Base-by-base conservation (phyloP, 75 land plant species). In the Azolla pinnata region DNA sequence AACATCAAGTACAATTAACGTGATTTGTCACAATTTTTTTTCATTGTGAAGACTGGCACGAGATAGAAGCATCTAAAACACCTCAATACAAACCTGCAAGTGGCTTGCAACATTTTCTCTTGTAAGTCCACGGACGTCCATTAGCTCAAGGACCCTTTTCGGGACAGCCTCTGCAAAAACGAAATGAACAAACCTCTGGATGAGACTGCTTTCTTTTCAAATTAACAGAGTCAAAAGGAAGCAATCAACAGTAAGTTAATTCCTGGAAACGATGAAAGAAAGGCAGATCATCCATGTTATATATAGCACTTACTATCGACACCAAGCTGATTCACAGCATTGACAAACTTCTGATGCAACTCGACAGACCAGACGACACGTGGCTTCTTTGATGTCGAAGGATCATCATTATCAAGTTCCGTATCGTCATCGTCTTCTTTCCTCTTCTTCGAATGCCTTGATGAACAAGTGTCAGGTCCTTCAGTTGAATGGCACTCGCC, bases 61-160 rank as follows among this genome's bases (percentile, higher is more conserved):
- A n/a, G 35, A 33, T 18, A 33, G 0, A 55, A 53, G 19, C 14
- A 32, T 31, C 14, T 44, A 0, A 62, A 54, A 25, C 32, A 23
- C 52, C 19, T 48, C 21, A 50, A 29, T 20, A 35, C 58, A 25
- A 33, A 86, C 96, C 96, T 89, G 96, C 68, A 89, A 75, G 67
- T 89, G 96, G 59, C 96, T 89, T 17, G 96, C 96, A 55, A 89
- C 96, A 74, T 89, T 89, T 59, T 86, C 96, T 55, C 96, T 87
- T 29, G 96, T 89, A 44, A 89, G 67, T 21, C 90, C 87, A 33
- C 82, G 87, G 40, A 86, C 90, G 59, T 76, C 81, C 96, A 89
- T 89, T 52, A 89, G 53, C 60, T 89, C 96, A 33, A 89, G 78
- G 59, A 89, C 83, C 65, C 84, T 75, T 65, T 89, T 89, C 34